Base-by-base conservation (phyloP, 1,139 yeast genomes). In the Yamadazyma atlantica region DNA sequence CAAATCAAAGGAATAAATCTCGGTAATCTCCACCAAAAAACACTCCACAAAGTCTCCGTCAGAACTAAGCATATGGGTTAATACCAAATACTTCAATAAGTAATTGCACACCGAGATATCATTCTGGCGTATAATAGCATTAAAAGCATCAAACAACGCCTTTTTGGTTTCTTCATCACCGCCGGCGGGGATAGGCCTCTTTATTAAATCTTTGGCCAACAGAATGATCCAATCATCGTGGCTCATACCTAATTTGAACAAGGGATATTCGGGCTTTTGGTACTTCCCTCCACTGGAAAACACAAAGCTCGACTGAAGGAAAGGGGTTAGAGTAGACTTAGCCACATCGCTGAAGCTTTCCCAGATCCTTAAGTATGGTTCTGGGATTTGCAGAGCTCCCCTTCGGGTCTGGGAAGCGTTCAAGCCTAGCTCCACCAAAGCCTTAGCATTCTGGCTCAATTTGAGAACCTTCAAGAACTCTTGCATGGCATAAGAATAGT, bases 401-500 rank as follows among this genome's bases (percentile, higher is more conserved):
- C 6, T 16, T 4, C 21, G 9, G 12, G 15, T 9, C 7, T 29
- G 25, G 3, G 21, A 9, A 19, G 18, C 7, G 12, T 29, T 18
- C 21, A 28, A 28, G 8, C 30, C 30, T 5, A 28, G 12, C 7
- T 28, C 30, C 4, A 28, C 13, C 17, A 28, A 16, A 9, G 17
- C 21, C 12, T 28, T 28, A n/a, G 30, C 8, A 16, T 16, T 28
- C 8, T 39, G 35, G 18, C 35, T 32, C 24, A 86, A 61, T 1
- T 78, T 80, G 55, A 92, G 73, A 10, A 82, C 75, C 43, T 80
- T 79, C 37, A 92, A 61, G 35, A 85, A 82, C 47, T 87, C 94
- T 55, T 94, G 99, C 76, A 94, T 87, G 0, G 94, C 87, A 59
- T 78, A 85, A 0, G 97, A 96, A 25, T 90, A 73, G 54, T 84